Conservation (phyloP, 2,329 filamentous ascomycete species). For the Exophiala lecanii-corni region DNA sequence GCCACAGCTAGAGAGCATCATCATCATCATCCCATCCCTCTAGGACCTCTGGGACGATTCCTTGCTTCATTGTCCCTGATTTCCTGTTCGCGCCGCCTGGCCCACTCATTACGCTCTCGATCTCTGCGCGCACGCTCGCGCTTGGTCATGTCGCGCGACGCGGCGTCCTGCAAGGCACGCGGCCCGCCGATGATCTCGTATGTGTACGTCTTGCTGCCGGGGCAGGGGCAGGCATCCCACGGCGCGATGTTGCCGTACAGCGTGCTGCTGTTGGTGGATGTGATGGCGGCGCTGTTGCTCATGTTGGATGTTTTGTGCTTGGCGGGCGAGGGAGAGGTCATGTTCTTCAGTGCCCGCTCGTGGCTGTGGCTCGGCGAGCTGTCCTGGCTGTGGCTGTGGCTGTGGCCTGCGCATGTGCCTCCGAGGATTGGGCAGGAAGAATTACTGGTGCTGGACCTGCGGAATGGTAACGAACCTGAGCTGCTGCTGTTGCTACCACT, state of each 20-base stretch:
- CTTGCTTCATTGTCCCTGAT: conserved; percentile 1
- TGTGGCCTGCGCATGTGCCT: not conserved
- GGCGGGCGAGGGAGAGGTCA: not conserved
- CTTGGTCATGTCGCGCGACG: not conserved
- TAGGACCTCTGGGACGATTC: conserved; percentile 1
- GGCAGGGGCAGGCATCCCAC: conserved; percentile 3
- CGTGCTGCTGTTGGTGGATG: not conserved
- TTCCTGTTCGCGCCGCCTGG: not conserved
- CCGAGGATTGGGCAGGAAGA: too few species aligned
- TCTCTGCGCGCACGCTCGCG: conserved; percentile 9
- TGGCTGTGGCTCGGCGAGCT: not conserved
- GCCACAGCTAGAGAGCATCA: too few species aligned
- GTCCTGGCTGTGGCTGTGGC: not conserved
- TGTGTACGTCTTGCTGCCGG: conserved; percentile 9
- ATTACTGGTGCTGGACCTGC: not conserved
- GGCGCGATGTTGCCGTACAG: conserved; percentile 3
- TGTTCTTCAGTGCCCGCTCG: not conserved
- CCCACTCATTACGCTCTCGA: conserved; percentile 5
- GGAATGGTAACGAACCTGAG: not conserved
- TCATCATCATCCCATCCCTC: conserved; percentile 6
- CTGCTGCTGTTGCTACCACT: not conserved
- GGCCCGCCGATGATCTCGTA: conserved; percentile 16
- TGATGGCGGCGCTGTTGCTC: not conserved
- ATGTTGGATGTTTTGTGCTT: not conserved
- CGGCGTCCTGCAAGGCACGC: not conserved